Evolutionary conservation across 306 rosid genomes (phyloP).

Genomic region (Parietaria judaica): DNA sequence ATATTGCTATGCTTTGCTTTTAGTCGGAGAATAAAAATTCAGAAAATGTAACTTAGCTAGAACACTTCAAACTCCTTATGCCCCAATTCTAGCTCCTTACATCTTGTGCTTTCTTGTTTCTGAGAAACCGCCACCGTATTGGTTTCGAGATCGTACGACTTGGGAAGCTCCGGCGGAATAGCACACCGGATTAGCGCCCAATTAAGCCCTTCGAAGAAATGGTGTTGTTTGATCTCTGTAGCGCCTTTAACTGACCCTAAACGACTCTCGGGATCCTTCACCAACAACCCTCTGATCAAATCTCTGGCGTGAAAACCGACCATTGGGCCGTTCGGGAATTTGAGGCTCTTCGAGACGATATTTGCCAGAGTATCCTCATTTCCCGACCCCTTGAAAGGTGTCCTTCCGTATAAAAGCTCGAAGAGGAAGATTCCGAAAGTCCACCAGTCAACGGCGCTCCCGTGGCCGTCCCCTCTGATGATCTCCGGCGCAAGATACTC

Average conservation of each 20-base stretch:
- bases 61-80: conserved; percentile 69
- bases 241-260: conserved; percentile 93
- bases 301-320: conserved; percentile 92
- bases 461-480: conserved; percentile 79
- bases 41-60: conserved; percentile 32
- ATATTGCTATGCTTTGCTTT: conserved; percentile 34
- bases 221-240: conserved; percentile 85
- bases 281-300: conserved; percentile 65
- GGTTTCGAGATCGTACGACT: conserved; percentile 41
- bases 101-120: conserved; percentile 38
- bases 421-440: conserved; percentile 83
- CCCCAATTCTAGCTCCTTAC: conserved; percentile 50
- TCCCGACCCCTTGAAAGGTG: conserved; percentile 81
- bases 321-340: conserved; percentile 73
- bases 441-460: conserved; percentile 98
- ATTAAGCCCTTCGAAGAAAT: conserved; percentile 89
- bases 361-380: conserved; percentile 79
- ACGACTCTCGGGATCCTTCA: conserved; percentile 86
- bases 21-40: conserved; percentile 23
- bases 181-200: conserved; percentile 98
- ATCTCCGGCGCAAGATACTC: conserved; percentile 98
- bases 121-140: conserved; percentile 31
- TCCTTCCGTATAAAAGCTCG: conserved; percentile 85
- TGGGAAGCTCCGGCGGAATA: conserved; percentile 83
- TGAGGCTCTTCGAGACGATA: conserved; percentile 71